These are phyloP conservation scores for Pythium plurisporium DNA, from an alignment of 352 stramenopile species.

Conservation along the genomic window DNA sequence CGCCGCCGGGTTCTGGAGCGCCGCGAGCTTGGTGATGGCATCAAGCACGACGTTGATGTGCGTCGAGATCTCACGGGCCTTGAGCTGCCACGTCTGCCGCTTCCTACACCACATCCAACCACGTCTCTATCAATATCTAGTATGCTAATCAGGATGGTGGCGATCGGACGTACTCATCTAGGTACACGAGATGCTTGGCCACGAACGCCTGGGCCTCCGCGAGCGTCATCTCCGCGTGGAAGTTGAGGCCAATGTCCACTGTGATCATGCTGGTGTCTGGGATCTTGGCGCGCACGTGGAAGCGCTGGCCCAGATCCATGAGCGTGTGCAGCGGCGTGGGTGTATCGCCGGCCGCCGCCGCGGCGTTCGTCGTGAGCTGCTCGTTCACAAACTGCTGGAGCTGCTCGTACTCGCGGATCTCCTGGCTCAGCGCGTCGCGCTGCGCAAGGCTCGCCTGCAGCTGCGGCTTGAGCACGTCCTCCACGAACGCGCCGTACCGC, in stretches of 20 bases:
- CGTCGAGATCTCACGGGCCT: conserved; percentile 60
- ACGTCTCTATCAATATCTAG: too few relatives aligned
- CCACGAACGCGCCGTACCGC: conserved; percentile 61
- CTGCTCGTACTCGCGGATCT: conserved; percentile 67
- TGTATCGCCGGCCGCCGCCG: conserved; percentile 7
- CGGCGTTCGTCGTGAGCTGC: conserved; percentile 8
- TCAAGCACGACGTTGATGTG: conserved; percentile 75
- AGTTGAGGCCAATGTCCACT: conserved; percentile 68
- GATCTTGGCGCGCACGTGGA: conserved; percentile 72
- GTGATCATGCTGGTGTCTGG: conserved; percentile 49
- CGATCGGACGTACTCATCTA: conserved; percentile 55
- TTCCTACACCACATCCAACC: conserved; percentile 31
- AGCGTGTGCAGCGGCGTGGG: conserved; percentile 26
- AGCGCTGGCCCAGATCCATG: conserved; percentile 67
- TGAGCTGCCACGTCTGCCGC: conserved; percentile 59
- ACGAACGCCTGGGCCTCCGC: conserved; percentile 56
- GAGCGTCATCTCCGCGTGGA: conserved; percentile 77
- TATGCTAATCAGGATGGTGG: too few relatives aligned
- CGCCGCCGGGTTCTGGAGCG: conserved; percentile 37
- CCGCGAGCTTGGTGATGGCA: conserved; percentile 68
- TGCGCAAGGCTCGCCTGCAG: conserved; percentile 50
- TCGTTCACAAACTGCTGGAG: conserved; percentile 39
- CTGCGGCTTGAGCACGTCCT: conserved; percentile 67
- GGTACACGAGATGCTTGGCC: conserved; percentile 39
- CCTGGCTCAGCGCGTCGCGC: conserved; percentile 40